A percentile compares a stretch with the other conserved stretches of the same genome.
Evolutionary conservation across 2,329 filamentous ascomycete genomes (phyloP).

Genomic region (Paracorniculantispora psalliotae): DNA sequence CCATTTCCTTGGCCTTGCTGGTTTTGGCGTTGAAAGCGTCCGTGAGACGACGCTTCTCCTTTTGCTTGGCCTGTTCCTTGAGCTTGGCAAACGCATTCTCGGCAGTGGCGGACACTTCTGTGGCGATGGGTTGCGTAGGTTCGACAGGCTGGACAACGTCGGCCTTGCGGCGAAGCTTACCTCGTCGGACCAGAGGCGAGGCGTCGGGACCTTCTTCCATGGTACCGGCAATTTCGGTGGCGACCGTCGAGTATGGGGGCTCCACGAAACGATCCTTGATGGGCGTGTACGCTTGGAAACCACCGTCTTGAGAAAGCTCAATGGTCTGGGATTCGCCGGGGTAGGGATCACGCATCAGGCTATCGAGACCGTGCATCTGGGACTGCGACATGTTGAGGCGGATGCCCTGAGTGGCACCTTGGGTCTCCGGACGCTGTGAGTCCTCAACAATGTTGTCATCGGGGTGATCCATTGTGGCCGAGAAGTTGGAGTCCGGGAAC

Average conservation of each 20-base stretch:
- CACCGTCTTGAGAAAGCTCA: conserved; percentile 75
- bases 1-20: conserved; percentile 78
- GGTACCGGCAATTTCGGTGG: conserved; percentile 54
- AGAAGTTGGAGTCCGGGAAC: conserved; percentile 56
- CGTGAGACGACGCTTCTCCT: conserved; percentile 47
- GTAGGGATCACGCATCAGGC: conserved; percentile 42
- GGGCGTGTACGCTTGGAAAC: conserved; percentile 69
- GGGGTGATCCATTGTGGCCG: conserved; percentile 52
- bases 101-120: neutral
- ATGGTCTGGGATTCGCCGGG: conserved; percentile 61
- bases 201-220: conserved; percentile 41
- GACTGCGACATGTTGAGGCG: conserved; percentile 56
- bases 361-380: conserved; percentile 55
- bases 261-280: conserved; percentile 62
- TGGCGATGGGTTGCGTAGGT: neutral
- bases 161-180: conserved; percentile 44
- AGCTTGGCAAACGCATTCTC: conserved; percentile 61
- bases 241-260: conserved; percentile 61
- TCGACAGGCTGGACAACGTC: conserved; percentile 24
- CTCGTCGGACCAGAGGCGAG: conserved; percentile 61
- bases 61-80: conserved; percentile 56
- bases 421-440: conserved; percentile 33
- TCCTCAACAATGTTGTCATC: conserved; percentile 48
- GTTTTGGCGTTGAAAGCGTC: conserved; percentile 75
- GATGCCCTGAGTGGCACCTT: conserved; percentile 39